These are phyloP conservation scores for Huntiella decipiens DNA, from an alignment of 2,329 filamentous ascomycete species.

Conservation along the genomic window DNA sequence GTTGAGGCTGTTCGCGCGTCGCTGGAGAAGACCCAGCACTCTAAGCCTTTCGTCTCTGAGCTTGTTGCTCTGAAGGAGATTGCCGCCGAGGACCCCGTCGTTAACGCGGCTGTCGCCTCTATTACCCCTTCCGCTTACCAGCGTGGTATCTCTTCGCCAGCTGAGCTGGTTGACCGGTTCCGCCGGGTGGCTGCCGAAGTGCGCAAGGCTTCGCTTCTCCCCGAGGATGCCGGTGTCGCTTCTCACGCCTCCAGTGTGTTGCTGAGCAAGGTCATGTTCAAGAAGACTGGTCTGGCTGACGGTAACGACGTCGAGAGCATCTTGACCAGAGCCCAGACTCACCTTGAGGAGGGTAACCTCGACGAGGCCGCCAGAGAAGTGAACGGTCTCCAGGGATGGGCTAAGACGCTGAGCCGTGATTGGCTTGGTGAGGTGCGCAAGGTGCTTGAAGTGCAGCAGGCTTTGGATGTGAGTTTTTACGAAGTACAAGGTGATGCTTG, in stretches of 20 bases:
- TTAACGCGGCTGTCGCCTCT: conserved; percentile 85
- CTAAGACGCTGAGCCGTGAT: conserved; percentile 82
- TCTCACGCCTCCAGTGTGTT: conserved; percentile 81
- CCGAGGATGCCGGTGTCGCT: conserved; percentile 83
- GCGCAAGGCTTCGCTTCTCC: conserved; percentile 79
- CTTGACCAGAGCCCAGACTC: conserved; percentile 69
- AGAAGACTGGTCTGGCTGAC: conserved; percentile 68
- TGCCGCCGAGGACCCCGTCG: conserved; percentile 62
- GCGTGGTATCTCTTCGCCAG: conserved; percentile 62
- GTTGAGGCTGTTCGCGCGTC: conserved; percentile 80
- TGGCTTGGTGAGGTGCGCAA: conserved; percentile 84
- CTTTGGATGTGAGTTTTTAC: conserved; percentile 59
- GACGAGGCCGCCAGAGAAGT: conserved; percentile 87
- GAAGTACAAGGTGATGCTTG: neutral
- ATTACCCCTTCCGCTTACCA: conserved; percentile 92
- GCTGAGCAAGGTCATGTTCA: conserved; percentile 88
- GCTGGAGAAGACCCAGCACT: conserved; percentile 50
- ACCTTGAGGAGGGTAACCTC: conserved; percentile 81
- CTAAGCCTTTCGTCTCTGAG: conserved; percentile 77
- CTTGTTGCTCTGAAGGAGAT: conserved; percentile 90
- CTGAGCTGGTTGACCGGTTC: conserved; percentile 89
- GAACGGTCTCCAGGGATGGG: conserved; percentile 85
- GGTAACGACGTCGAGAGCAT: conserved; percentile 90
- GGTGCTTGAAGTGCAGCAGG: conserved; percentile 88
- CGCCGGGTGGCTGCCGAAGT: conserved; percentile 81